Conservation (phyloP, 176 grass and related monocot species). For the Eremochloa ophiuroides region DNA sequence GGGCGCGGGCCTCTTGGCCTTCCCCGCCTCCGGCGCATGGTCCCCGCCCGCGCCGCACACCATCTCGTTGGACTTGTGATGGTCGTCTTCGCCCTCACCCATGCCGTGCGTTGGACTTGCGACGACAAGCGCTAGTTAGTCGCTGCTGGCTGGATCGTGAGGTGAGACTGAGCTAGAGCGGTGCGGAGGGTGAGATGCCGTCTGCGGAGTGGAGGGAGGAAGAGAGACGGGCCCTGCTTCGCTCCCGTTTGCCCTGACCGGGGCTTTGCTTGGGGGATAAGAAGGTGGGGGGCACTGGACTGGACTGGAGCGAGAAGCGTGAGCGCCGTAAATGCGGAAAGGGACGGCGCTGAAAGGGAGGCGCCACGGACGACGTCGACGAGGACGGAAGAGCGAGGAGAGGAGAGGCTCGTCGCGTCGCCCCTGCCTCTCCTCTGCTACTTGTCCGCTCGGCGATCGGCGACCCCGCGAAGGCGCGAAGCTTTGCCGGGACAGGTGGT, state of each 20-base stretch:
- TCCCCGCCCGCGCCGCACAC: background rate
- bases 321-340: slow-evolving; percentile 19
- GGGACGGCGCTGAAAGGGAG: slow-evolving; percentile 5
- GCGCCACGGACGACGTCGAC: background rate
- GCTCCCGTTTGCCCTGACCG: background rate
- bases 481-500: background rate
- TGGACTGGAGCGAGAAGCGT: background rate
- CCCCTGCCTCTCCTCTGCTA: background rate
- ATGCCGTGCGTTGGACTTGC: background rate
- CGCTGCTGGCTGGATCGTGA: background rate
- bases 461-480: background rate
- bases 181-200: background rate
- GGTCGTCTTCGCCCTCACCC: background rate
- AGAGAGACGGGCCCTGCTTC: slow-evolving; percentile 14
- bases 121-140: background rate
- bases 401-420: no score
- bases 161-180: background rate
- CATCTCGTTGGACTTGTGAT: background rate
- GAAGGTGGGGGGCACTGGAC: slow-evolving; percentile 20
- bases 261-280: slow-evolving; percentile 39
- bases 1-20: background rate
- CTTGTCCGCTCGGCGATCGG: background rate
- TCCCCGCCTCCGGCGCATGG: background rate
- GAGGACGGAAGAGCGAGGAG: background rate
- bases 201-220: background rate